Conservation (phyloP, 441 rosid genomes). For the Flueggea neowawraea region DNA sequence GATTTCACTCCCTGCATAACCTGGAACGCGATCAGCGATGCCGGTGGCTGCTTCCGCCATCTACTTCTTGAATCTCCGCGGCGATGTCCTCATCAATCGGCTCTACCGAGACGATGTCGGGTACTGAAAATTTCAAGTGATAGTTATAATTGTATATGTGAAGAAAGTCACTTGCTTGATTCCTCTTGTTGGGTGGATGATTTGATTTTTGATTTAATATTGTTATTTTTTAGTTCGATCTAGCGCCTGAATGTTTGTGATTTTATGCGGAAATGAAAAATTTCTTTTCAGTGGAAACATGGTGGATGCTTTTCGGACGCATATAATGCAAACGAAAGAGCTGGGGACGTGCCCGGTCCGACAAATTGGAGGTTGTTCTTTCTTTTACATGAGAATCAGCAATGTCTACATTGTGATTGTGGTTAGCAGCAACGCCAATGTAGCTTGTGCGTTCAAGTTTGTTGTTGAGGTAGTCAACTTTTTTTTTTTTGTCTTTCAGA, state of each 20-base stretch:
- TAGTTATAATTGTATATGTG: too few relatives aligned
- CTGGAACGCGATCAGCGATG: conserved; percentile 34
- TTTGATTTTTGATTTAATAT: too few relatives aligned
- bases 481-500: not conserved
- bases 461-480: conserved; percentile 73
- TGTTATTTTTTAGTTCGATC: too few relatives aligned
- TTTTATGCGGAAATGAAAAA: conserved; percentile 1
- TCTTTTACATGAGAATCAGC: conserved; percentile 94
- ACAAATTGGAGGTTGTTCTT: conserved; percentile 98
- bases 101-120: conserved; percentile 97
- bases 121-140: conserved; percentile 19
- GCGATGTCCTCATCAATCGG: conserved; percentile 98
- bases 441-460: conserved; percentile 95
- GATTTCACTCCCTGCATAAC: too few relatives aligned
- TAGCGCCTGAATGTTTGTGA: not conserved
- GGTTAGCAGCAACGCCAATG: conserved; percentile 97
- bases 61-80: conserved; percentile 96
- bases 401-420: conserved; percentile 96
- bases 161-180: too few relatives aligned
- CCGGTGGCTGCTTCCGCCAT: conserved; percentile 99
- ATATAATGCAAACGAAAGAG: conserved; percentile 97
- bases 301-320: conserved; percentile 98
- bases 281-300: conserved; percentile 67
- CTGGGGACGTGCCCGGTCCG: conserved; percentile 95
- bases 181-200: too few relatives aligned